Evolutionary conservation across 352 stramenopile genomes (phyloP), one percentile per base, ranked within the genome.

Genomic region (Globisporangium splendens): DNA sequence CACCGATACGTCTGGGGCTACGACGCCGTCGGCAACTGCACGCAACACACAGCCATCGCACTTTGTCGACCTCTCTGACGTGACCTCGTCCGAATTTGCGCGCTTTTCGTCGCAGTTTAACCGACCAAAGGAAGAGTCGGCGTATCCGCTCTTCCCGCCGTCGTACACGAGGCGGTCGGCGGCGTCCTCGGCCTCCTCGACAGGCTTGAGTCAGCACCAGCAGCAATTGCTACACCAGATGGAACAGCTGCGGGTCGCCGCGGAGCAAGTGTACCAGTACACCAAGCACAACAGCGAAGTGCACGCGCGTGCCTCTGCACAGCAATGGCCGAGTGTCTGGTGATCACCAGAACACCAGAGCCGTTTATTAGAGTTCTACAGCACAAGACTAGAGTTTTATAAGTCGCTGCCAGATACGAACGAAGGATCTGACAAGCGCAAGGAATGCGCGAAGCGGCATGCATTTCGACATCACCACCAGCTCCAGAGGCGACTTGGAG

Each of bases 181-280:
- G 8, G 38, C 11, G 14, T 43, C 38, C 38, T 43, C 38, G 38
- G 38, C 38, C 14, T 43, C 38, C 11, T 43, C 28, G 21, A 22
- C 39, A 35, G 21, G 33, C n/a, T 20, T 44, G 44, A 60, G 54
- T 8, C 44, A 55, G 10, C 56, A 62, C 22, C 24, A 50, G 2
- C 46, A 53, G 28, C 33, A 59, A 11, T 22, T 64, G 18, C 28
- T 51, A 58, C 54, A 74, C 31, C 72, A 80, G 49, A 80, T 80
- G 69, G 68, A 68, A 24, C 61, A 78, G 62, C 64, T 80, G 55
- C 69, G 67, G 2, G 61, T 76, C 31, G 69, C 72, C 2, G 72
- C 70, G 46, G 72, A 80, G 58, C 73, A 76, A 59, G 75, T 72
- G 49, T 80, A 80, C 48, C 65, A 72, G 38, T 65, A 73, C 33